phyloP scores from a whole-genome alignment of 2,329 filamentous ascomycete genomes.

The Aspergillus puulaauensis region DNA sequence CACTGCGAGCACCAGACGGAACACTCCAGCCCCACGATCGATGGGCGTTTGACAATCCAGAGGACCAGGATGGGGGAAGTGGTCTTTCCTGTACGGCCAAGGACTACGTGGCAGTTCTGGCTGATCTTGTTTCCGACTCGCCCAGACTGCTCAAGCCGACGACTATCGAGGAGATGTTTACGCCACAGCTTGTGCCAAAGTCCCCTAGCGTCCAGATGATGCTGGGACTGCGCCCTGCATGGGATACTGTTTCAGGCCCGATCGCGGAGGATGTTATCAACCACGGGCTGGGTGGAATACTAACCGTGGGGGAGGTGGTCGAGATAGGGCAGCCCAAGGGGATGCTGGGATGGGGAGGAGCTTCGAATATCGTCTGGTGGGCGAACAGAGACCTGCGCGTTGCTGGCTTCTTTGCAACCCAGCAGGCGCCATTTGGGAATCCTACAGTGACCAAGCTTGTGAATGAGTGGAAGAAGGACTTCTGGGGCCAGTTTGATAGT shows the following conservation, averaged over 20 bases:
- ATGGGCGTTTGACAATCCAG: background rate
- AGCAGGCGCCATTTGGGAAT: slow-evolving; percentile 12
- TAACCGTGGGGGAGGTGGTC: background rate
- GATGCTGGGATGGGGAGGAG: slow-evolving; percentile 9
- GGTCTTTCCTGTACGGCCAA: background rate
- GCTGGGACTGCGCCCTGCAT: background rate
- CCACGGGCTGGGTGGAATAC: slow-evolving; percentile 4
- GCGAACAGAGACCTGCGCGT: background rate
- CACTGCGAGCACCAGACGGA: background rate
- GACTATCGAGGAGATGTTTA: slow-evolving; percentile 7
- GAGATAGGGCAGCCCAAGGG: slow-evolving; percentile 4
- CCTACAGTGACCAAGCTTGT: slow-evolving; percentile 1
- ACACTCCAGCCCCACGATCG: background rate
- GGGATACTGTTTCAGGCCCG: slow-evolving; percentile 1
- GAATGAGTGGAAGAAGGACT: slow-evolving; percentile 10
- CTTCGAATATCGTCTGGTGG: slow-evolving; percentile 10
- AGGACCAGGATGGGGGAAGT: background rate
- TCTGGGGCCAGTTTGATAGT: background rate
- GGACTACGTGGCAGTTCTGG: background rate
- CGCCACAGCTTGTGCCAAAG: background rate
- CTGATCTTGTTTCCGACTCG: background rate
- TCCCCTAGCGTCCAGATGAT: background rate
- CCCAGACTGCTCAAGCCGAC: background rate
- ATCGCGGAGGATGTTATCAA: slow-evolving; percentile 1
- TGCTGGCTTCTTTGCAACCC: slow-evolving; percentile 10